These are phyloP conservation scores for Aspergillus carlsbadensis DNA, from an alignment of 495 filamentous ascomycete genomes.

Conservation along the genomic window DNA sequence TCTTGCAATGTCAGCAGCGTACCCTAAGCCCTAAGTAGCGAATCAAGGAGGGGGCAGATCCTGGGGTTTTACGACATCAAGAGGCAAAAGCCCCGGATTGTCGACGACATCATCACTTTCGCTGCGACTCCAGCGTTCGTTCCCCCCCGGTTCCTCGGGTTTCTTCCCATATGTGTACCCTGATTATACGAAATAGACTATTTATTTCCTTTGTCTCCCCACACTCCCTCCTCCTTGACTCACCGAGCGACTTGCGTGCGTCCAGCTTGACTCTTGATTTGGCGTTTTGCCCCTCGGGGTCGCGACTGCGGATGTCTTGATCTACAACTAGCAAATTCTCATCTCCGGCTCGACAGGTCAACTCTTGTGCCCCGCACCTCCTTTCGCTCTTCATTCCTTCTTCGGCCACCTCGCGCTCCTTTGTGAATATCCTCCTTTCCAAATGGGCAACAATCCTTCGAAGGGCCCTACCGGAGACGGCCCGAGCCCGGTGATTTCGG, in stretches of 20 bases:
- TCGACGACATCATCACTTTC: conserved; percentile 23
- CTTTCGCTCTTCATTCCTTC: neutral
- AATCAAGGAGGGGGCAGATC: conserved; percentile 22
- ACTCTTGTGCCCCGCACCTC: neutral
- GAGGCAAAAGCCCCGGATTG: neutral
- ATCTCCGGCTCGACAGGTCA: conserved; percentile 5
- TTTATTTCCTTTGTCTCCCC: conserved; percentile 8
- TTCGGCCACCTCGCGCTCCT: conserved; percentile 4
- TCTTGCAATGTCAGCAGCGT: neutral
- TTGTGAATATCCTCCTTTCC: conserved; percentile 26
- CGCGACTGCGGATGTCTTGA: conserved; percentile 27
- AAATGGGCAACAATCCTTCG: conserved; percentile 52
- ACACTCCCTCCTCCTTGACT: neutral
- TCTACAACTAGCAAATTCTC: conserved; percentile 7
- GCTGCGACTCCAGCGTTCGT: conserved; percentile 4
- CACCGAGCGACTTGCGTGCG: neutral
- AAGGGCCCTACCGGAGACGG: conserved; percentile 42
- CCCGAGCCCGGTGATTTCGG: conserved; percentile 28
- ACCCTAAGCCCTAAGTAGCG: conserved; percentile 27
- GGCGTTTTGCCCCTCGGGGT: conserved; percentile 14
- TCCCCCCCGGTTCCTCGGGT: conserved; percentile 1
- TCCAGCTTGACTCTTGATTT: conserved; percentile 4
- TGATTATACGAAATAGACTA: conserved; percentile 6
- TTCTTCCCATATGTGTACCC: conserved; percentile 7
- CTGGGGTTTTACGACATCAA: conserved; percentile 12